Conservation (phyloP, 2,329 filamentous ascomycete species). For the Tothia fuscella region DNA sequence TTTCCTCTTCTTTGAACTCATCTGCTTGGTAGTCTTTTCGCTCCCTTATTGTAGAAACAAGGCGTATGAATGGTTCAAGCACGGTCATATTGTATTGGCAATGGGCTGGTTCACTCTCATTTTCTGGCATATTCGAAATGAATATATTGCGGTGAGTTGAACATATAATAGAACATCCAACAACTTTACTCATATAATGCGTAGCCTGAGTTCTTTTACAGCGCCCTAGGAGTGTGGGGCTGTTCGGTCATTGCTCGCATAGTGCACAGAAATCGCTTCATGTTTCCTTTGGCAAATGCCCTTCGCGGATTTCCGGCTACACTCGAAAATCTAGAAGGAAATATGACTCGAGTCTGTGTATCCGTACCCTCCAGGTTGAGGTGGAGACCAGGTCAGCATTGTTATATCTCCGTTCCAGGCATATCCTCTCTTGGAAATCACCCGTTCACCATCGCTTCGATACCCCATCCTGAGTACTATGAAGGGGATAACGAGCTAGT, state of each 20-base stretch:
- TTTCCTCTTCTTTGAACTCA: conserved; percentile 14
- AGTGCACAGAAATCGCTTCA: conserved; percentile 13
- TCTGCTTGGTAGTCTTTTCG: conserved; percentile 17
- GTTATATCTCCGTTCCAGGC: conserved; percentile 9
- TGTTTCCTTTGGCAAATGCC: conserved; percentile 11
- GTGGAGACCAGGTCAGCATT: conserved; percentile 10
- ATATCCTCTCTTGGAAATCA: conserved; percentile 7
- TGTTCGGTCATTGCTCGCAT: conserved; percentile 14
- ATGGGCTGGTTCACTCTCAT: conserved; percentile 17
- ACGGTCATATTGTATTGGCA: conserved; percentile 16
- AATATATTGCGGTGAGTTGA: conserved; percentile 13
- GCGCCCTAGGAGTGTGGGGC: conserved; percentile 16
- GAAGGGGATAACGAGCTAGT: conserved; percentile 7
- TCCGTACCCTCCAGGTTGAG: conserved; percentile 1
- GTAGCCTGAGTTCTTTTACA: conserved; percentile 18
- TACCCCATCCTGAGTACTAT: neutral
- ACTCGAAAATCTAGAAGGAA: conserved; percentile 14
- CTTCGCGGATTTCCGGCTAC: conserved; percentile 15
- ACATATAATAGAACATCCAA: neutral
- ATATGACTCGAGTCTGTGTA: conserved; percentile 13
- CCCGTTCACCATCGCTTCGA: conserved; percentile 10
- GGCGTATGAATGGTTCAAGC: conserved; percentile 19
- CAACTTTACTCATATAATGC: neutral
- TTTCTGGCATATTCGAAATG: conserved; percentile 19
- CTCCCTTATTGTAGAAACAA: conserved; percentile 17